These are phyloP conservation scores for Leishmania tropica DNA, from an alignment of 208 protist genomes.

Conservation along the genomic window DNA sequence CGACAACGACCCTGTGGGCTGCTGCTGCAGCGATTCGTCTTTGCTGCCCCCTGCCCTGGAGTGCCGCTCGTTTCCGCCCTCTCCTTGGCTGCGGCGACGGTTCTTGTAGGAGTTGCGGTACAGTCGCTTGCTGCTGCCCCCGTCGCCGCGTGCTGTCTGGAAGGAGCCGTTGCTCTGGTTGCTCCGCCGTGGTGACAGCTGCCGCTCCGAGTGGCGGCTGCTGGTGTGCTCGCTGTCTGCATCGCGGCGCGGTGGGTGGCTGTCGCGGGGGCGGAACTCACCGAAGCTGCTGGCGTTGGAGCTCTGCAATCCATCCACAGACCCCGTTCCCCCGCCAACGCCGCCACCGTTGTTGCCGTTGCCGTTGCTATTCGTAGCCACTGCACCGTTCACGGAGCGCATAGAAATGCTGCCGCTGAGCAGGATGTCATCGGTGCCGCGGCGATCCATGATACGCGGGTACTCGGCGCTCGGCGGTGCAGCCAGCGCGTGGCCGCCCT, in stretches of 20 bases:
- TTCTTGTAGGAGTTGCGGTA: constrained; percentile 30
- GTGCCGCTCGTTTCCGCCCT: constrained; percentile 5
- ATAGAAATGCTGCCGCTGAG: constrained; percentile 22
- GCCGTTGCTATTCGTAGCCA: background rate
- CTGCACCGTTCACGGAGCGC: constrained; percentile 13
- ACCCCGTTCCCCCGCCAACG: constrained; percentile 5
- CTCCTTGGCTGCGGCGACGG: constrained; percentile 22
- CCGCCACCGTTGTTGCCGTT: constrained; percentile 7
- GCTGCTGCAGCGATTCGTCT: constrained; percentile 14
- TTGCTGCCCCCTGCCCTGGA: constrained; percentile 21
- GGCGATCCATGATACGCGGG: constrained; percentile 23
- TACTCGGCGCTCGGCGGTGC: constrained; percentile 9
- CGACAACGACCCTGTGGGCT: constrained; percentile 8
- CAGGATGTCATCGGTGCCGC: constrained; percentile 7
- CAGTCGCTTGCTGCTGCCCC: constrained; percentile 27
- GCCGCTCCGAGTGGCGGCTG: constrained; percentile 10
- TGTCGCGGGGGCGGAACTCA: constrained; percentile 12
- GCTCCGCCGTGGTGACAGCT: constrained; percentile 7
- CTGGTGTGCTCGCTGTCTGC: background rate
- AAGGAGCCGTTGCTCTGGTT: constrained; percentile 5
- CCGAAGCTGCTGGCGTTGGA: constrained; percentile 24
- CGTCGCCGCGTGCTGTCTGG: background rate
- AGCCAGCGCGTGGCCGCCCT: background rate
- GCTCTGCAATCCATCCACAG: constrained; percentile 14
- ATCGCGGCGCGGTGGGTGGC: background rate